Percentiles rank a stretch among this genome's conserved stretches.
These are phyloP conservation scores for Polytolypa hystricis DNA, from an alignment of 2,329 filamentous ascomycete species.

Conservation along the genomic window DNA sequence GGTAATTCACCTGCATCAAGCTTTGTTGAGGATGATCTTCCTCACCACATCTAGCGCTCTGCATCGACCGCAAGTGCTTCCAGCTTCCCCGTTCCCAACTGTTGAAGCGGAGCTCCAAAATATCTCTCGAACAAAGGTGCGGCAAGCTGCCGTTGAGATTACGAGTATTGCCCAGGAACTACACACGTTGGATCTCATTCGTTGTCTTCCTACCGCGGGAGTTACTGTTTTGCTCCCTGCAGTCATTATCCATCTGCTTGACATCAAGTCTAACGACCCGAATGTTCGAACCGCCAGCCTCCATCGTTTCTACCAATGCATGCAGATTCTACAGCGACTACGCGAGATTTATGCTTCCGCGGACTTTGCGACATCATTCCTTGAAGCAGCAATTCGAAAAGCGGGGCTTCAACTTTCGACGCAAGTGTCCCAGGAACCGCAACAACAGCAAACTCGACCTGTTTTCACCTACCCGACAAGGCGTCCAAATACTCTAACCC, in stretches of 20 bases:
- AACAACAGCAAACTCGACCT: conserved; percentile 8
- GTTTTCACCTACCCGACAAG: conserved; percentile 8
- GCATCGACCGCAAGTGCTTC: conserved; percentile 81
- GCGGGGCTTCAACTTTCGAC: conserved; percentile 62
- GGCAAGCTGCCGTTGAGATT: conserved; percentile 73
- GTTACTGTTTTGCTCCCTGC: conserved; percentile 85
- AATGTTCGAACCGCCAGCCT: conserved; percentile 62
- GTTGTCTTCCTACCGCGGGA: conserved; percentile 74
- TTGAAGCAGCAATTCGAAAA: conserved; percentile 85
- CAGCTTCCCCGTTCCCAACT: conserved; percentile 50
- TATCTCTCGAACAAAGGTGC: conserved; percentile 69
- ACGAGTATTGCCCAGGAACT: conserved; percentile 73
- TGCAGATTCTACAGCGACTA: conserved; percentile 79
- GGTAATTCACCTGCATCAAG: conserved; percentile 58
- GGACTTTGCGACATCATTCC: conserved; percentile 90
- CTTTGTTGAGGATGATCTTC: conserved; percentile 88
- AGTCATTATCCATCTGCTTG: conserved; percentile 85
- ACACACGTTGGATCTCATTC: conserved; percentile 60
- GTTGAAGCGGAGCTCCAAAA: conserved; percentile 63
- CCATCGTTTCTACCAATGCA: conserved; percentile 78
- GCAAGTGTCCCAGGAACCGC: conserved; percentile 17
- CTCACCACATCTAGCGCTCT: conserved; percentile 84
- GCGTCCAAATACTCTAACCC: conserved; percentile 26
- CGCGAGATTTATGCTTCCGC: conserved; percentile 85
- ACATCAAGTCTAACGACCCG: conserved; percentile 74